Evolutionary conservation across 179 eudicot species (phyloP).

Genomic region (Beta corolliflora): DNA sequence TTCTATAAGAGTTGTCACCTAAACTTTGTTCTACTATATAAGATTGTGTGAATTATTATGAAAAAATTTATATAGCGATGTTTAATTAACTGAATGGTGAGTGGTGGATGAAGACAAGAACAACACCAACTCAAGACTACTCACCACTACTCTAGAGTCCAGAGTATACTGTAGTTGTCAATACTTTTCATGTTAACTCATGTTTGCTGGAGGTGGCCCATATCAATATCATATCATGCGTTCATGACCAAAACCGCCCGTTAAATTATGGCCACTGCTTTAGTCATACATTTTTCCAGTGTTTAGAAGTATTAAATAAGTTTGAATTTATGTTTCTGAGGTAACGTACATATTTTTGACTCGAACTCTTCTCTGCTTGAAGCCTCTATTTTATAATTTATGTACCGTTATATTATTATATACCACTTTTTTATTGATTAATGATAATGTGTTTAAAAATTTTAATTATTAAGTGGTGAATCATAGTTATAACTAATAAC

Average conservation of each 20-base stretch:
- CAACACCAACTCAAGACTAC: constrained; percentile 5
- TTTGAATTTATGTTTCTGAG: neutral
- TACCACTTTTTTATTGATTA: no score
- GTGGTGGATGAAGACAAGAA: constrained; percentile 18
- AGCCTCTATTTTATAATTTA: neutral
- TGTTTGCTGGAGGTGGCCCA: constrained; percentile 18
- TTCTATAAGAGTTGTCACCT: no score
- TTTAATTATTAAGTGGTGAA: no score
- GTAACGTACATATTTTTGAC: no score
- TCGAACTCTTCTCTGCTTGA: neutral
- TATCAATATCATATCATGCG: neutral
- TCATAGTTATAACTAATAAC: no score
- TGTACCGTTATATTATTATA: no score
- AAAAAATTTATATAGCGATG: neutral
- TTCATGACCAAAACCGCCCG: constrained; percentile 11
- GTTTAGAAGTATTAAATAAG: neutral
- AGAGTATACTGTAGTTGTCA: constrained; percentile 6
- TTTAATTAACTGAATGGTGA: neutral
- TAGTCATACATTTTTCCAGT: neutral
- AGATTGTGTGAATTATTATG: no score
- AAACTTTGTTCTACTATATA: no score
- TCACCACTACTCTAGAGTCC: neutral
- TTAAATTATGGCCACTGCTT: constrained; percentile 28
- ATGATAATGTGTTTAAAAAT: no score
- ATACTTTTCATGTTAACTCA: constrained; percentile 16